Evolutionary conservation across 179 eudicot species (phyloP).

Genomic region (Beta corolliflora): DNA sequence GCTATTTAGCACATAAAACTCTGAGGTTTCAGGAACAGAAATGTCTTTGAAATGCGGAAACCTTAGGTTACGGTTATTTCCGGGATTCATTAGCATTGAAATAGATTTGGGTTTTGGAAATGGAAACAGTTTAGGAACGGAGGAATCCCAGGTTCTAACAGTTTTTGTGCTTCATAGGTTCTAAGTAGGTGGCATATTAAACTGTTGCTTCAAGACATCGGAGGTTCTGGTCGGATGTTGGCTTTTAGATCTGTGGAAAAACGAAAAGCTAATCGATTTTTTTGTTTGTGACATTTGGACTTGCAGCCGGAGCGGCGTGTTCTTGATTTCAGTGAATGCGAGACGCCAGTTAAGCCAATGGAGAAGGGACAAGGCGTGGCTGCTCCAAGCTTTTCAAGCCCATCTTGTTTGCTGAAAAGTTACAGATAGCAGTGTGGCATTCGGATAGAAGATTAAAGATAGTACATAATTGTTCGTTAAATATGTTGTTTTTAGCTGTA

Average conservation of each 20-base stretch:
- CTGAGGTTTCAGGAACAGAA: no score
- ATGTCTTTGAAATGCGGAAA: no score
- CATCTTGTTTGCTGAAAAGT: constrained; percentile 53
- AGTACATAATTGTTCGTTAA: constrained; percentile 28
- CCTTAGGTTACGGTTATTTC: no score
- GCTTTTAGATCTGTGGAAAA: neutral
- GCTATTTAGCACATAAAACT: no score
- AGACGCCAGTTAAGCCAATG: constrained; percentile 51
- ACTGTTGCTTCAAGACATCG: no score
- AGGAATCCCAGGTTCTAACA: no score
- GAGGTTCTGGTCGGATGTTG: neutral
- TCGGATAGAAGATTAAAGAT: neutral
- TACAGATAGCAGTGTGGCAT: constrained; percentile 45
- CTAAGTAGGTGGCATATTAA: no score
- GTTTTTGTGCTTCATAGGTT: no score
- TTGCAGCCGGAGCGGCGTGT: constrained; percentile 75
- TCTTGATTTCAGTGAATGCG: constrained; percentile 91
- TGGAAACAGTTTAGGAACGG: no score
- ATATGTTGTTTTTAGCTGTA: neutral
- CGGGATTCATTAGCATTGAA: no score
- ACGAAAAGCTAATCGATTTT: neutral
- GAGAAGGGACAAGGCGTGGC: constrained; percentile 35
- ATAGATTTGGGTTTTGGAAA: no score
- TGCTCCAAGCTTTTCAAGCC: constrained; percentile 23
- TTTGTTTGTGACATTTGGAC: constrained; percentile 2